phyloP scores from a whole-genome alignment of 2,329 filamentous ascomycete genomes.

The Nannizziopsis barbatae region DNA sequence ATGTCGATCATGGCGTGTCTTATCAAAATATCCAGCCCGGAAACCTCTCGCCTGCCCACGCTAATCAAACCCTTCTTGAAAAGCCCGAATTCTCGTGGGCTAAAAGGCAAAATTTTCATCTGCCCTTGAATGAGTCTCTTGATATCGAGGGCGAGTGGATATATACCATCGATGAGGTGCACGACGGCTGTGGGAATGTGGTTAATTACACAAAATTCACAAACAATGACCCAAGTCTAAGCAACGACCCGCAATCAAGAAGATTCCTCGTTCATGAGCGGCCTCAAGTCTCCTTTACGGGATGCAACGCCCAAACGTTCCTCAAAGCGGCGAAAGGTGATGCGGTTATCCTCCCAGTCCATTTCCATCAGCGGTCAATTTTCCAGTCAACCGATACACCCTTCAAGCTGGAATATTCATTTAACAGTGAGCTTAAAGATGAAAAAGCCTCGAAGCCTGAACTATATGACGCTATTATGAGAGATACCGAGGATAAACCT shows the following conservation, averaged over 20 bases:
- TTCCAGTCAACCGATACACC: conserved; percentile 49
- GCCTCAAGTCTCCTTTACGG: conserved; percentile 58
- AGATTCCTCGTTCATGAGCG: conserved; percentile 78
- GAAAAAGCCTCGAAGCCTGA: conserved; percentile 47
- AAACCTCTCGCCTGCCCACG: conserved; percentile 64
- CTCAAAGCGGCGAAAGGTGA: conserved; percentile 72
- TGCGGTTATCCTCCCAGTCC: conserved; percentile 56
- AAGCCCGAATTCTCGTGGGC: conserved; percentile 60
- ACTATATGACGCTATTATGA: conserved; percentile 45
- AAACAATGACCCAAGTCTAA: conserved; percentile 52
- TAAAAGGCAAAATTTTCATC: conserved; percentile 58
- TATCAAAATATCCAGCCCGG: conserved; percentile 92
- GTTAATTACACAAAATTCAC: conserved; percentile 58
- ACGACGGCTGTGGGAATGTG: conserved; percentile 79
- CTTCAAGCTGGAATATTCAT: conserved; percentile 68
- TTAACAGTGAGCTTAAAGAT: conserved; percentile 65
- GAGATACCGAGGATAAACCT: conserved; percentile 52
- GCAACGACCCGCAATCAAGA: conserved; percentile 56
- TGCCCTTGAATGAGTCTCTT: conserved; percentile 85
- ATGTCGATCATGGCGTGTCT: conserved; percentile 69
- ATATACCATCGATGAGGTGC: conserved; percentile 83
- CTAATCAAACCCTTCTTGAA: conserved; percentile 47
- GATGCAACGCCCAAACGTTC: conserved; percentile 68
- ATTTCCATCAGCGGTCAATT: conserved; percentile 53
- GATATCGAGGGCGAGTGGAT: conserved; percentile 68